A percentile compares a stretch with the other conserved stretches of the same genome.
phyloP scores from a whole-genome alignment of 2,329 filamentous ascomycete genomes.

The Hymenoscyphus infarciens region DNA sequence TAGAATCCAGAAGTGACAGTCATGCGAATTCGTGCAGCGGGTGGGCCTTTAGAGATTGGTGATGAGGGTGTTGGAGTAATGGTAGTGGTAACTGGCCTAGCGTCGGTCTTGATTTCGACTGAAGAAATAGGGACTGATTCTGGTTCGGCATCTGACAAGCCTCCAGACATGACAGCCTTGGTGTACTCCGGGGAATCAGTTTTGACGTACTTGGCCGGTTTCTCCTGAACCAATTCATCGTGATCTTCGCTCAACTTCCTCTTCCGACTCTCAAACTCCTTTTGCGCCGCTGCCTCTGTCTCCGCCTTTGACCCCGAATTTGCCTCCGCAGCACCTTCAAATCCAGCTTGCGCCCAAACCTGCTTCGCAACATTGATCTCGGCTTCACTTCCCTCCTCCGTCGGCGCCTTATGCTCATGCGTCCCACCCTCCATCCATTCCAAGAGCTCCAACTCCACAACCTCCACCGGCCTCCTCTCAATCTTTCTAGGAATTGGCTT shows the following conservation, averaged over 20 bases:
- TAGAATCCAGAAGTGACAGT: conserved; percentile 96
- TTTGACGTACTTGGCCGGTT: conserved; percentile 29
- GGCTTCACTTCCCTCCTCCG: conserved; percentile 68
- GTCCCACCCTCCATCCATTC: conserved; percentile 82
- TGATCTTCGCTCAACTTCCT: conserved; percentile 32
- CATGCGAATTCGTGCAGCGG: conserved; percentile 81
- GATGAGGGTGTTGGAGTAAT: conserved; percentile 11
- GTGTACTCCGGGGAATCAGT: conserved; percentile 9
- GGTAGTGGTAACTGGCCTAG: conserved; percentile 18
- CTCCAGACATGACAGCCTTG: conserved; percentile 34
- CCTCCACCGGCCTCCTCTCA: conserved; percentile 72
- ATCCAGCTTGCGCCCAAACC: conserved; percentile 51
- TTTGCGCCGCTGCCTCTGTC: conserved; percentile 33
- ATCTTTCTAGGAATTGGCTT: conserved; percentile 84
- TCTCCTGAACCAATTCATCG: conserved; percentile 33
- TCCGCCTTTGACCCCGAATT: conserved; percentile 17
- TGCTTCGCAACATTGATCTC: conserved; percentile 76
- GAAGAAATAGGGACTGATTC: conserved; percentile 25
- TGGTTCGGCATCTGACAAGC: conserved; percentile 15
- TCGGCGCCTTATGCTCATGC: conserved; percentile 76
- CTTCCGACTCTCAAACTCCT: conserved; percentile 34
- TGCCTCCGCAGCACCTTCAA: conserved; percentile 42
- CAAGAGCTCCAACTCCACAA: conserved; percentile 71
- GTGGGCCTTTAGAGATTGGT: conserved; percentile 51
- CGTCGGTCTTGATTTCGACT: background rate